Percentiles rank a stretch among this genome's conserved stretches.
phyloP scores from a whole-genome alignment of 345 rosid species.

The Diplotaxis tenuifolia region DNA sequence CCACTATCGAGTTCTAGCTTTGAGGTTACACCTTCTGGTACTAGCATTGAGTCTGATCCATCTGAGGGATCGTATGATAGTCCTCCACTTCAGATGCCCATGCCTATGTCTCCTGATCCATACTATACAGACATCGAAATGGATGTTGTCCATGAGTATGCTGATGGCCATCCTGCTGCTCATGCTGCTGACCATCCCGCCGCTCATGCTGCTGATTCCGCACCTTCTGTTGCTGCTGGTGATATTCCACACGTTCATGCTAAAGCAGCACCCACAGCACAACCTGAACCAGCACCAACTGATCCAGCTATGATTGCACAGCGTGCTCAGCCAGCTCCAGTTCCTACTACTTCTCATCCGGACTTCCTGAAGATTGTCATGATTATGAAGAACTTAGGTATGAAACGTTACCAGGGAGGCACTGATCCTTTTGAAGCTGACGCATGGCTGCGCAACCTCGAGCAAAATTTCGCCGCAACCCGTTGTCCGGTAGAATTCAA shows the following conservation, averaged over 20 bases:
- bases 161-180: no score
- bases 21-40: no score
- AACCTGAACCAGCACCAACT: neutral
- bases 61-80: no score
- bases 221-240: neutral
- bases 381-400: neutral
- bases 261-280: neutral
- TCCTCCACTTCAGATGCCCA: neutral
- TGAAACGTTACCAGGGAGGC: neutral
- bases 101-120: neutral
- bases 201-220: no score
- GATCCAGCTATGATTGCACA: neutral
- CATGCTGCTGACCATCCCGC: neutral
- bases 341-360: neutral
- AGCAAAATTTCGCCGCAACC: neutral
- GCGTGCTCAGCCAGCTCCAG: neutral
- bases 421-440: neutral
- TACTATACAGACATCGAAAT: neutral
- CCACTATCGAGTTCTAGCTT: no score
- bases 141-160: neutral
- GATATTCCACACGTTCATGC: neutral
- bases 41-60: no score
- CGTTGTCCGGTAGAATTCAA: neutral
- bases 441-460: neutral
- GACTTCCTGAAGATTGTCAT: neutral